These are phyloP conservation scores for Punica granatum DNA, from an alignment of 345 rosid species.

Conservation along the genomic window DNA sequence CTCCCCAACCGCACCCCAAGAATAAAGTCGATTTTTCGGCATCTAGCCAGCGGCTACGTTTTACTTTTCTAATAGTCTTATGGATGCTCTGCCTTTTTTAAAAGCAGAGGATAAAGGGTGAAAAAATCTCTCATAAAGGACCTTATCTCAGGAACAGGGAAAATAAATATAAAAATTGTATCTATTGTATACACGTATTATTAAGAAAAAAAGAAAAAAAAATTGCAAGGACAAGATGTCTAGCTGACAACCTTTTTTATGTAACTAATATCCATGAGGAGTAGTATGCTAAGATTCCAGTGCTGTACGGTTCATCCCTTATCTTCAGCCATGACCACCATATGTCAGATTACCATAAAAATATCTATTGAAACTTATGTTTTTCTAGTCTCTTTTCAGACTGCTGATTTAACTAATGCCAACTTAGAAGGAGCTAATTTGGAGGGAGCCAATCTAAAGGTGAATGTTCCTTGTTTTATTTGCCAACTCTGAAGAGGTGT, in stretches of 20 bases:
- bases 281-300: background rate
- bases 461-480: slow-evolving; percentile 12
- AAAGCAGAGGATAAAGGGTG: too few species aligned
- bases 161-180: too few species aligned
- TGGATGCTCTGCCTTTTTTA: too few species aligned
- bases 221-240: background rate
- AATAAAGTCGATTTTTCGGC: too few species aligned
- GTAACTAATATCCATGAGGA: background rate
- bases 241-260: background rate
- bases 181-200: too few species aligned
- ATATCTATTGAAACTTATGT: background rate
- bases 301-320: background rate
- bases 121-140: too few species aligned
- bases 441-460: slow-evolving; percentile 97
- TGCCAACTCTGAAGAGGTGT: background rate
- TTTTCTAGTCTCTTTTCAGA: slow-evolving; percentile 27
- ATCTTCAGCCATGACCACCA: background rate
- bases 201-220: too few species aligned
- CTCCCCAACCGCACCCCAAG: too few species aligned
- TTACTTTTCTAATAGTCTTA: too few species aligned
- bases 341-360: background rate
- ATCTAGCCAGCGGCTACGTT: too few species aligned
- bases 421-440: slow-evolving; percentile 91
- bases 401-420: slow-evolving; percentile 88
- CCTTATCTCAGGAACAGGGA: too few species aligned